Evolutionary conservation across 2,329 filamentous ascomycete genomes (phyloP).

Genomic region (Colletotrichum viniferum): DNA sequence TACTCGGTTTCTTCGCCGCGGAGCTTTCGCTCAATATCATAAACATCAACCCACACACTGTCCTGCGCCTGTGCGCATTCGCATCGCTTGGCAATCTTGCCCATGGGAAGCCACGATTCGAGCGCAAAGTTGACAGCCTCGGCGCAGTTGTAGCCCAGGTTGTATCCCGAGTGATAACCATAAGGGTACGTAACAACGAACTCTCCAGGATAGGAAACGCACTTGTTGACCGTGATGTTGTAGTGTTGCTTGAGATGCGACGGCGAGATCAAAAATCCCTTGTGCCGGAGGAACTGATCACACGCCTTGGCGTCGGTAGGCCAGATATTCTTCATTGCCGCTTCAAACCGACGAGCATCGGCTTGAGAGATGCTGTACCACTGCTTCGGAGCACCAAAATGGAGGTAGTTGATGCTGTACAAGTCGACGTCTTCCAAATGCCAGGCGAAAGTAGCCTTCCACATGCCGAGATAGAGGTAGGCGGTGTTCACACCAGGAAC

Average conservation of each 20-base stretch:
- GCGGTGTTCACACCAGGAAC: conserved; percentile 98
- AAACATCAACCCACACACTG: conserved; percentile 97
- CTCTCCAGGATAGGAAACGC: conserved; percentile 94
- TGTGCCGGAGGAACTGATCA: conserved; percentile 94
- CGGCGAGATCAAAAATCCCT: conserved; percentile 95
- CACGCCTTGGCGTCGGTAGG: conserved; percentile 94
- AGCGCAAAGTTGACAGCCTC: conserved; percentile 98
- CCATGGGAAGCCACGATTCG: conserved; percentile 93
- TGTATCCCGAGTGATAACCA: conserved; percentile 97
- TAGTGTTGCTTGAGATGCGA: conserved; percentile 85
- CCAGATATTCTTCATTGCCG: conserved; percentile 95
- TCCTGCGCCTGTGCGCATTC: conserved; percentile 94
- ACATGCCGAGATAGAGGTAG: conserved; percentile 98
- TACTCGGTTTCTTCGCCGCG: conserved; percentile 87
- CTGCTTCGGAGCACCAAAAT: conserved; percentile 97
- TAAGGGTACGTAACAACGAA: conserved; percentile 99
- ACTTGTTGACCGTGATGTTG: conserved; percentile 94
- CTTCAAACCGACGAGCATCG: conserved; percentile 90
- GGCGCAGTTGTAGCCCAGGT: conserved; percentile 97
- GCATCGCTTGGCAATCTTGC: conserved; percentile 94
- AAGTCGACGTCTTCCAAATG: conserved; percentile 98
- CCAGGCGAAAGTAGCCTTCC: conserved; percentile 99
- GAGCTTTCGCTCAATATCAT: conserved; percentile 92
- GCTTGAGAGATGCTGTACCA: conserved; percentile 99
- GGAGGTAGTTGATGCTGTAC: conserved; percentile 99